Conservation (phyloP, 1,284 basidiomycete species). For the Trichosporon faecale region DNA sequence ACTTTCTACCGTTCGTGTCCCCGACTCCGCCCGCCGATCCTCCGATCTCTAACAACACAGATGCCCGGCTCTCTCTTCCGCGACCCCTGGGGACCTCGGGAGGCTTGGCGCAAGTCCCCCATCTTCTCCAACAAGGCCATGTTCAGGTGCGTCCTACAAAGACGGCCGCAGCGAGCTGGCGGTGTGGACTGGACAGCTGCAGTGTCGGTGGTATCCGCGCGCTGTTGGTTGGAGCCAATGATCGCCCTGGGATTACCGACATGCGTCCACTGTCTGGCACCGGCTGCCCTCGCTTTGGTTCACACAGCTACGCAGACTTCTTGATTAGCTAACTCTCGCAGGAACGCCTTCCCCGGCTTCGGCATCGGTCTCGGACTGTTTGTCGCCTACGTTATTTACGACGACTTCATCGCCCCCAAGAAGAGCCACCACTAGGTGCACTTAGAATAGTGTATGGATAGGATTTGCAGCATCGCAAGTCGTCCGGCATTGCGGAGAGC, state of each 20-base stretch:
- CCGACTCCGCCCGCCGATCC: neutral
- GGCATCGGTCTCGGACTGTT: conserved; percentile 87
- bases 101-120: conserved; percentile 86
- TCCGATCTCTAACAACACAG: conserved; percentile 9
- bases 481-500: neutral
- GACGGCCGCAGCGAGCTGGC: neutral
- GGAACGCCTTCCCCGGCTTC: conserved; percentile 85
- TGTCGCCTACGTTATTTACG: conserved; percentile 79
- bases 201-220: neutral
- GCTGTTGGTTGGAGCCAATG: conserved; percentile 3
- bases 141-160: conserved; percentile 57
- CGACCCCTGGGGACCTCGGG: conserved; percentile 90
- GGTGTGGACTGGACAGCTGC: neutral
- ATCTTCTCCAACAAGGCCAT: conserved; percentile 79
- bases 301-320: conserved; percentile 6
- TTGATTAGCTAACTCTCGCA: too few relatives aligned
- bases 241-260: neutral
- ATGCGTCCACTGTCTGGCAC: neutral
- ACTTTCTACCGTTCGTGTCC: neutral
- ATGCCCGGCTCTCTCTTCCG: conserved; percentile 65
- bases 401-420: conserved; percentile 57
- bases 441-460: conserved; percentile 12
- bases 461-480: conserved; percentile 8
- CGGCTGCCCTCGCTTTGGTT: neutral
- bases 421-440: conserved; percentile 23